Conservation (phyloP, 1,139 yeast genomes). For the Suhomyces anneliseae region DNA sequence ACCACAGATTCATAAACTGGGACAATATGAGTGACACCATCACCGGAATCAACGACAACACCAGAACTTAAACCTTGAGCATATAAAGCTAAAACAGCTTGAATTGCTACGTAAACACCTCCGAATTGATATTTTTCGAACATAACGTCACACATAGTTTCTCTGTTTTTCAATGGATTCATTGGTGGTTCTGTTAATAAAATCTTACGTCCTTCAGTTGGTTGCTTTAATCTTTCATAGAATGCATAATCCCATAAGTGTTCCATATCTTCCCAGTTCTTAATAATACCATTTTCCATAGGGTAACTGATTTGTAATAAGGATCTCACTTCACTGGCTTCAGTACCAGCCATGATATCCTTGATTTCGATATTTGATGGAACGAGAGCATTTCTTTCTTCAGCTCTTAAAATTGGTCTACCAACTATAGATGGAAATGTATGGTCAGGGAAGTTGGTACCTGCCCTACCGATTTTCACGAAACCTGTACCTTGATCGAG, state of each 20-base stretch:
- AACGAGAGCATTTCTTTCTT: slow-evolving; percentile 66
- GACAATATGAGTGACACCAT: slow-evolving; percentile 88
- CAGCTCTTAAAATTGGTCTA: slow-evolving; percentile 95
- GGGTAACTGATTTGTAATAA: slow-evolving; percentile 91
- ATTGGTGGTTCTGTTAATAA: slow-evolving; percentile 96
- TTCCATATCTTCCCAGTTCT: slow-evolving; percentile 99
- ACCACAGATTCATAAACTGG: slow-evolving; percentile 98
- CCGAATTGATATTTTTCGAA: slow-evolving; percentile 94
- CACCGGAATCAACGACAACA: slow-evolving; percentile 97
- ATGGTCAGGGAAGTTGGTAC: slow-evolving; percentile 95
- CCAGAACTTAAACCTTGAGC: slow-evolving; percentile 98
- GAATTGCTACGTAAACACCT: slow-evolving; percentile 97
- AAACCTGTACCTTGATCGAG: slow-evolving; percentile 99
- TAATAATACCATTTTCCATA: slow-evolving; percentile 97
- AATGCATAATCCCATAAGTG: slow-evolving; percentile 98
- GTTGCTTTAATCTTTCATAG: slow-evolving; percentile 81
- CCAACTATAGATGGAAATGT: slow-evolving; percentile 99
- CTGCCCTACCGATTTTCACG: slow-evolving; percentile 92
- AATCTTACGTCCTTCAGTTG: slow-evolving; percentile 75
- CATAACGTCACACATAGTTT: slow-evolving; percentile 95
- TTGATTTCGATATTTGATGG: slow-evolving; percentile 68
- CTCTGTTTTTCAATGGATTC: slow-evolving; percentile 93
- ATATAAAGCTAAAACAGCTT: slow-evolving; percentile 93
- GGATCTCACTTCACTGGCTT: slow-evolving; percentile 88
- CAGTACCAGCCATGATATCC: slow-evolving; percentile 97